Percentiles rank a stretch among this genome's conserved stretches.
phyloP scores from a whole-genome alignment of 2,329 filamentous ascomycete genomes.

The Fusarium sororula region DNA sequence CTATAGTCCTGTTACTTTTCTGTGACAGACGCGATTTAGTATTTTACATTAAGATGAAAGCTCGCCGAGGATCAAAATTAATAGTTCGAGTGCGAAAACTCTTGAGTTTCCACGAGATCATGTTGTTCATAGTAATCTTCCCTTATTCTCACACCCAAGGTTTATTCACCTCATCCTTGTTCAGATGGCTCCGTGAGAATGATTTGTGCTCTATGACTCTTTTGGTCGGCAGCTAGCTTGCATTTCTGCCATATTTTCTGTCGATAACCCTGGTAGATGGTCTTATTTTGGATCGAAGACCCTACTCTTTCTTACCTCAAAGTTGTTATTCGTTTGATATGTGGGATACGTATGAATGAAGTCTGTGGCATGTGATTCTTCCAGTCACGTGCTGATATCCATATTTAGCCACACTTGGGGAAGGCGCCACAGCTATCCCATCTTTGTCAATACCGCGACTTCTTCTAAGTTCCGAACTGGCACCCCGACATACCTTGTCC shows the following conservation, averaged over 20 bases:
- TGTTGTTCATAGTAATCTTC: slow-evolving; percentile 28
- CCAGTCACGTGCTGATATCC: background rate
- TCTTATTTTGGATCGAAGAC: background rate
- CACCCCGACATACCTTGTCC: background rate
- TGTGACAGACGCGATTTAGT: slow-evolving; percentile 3
- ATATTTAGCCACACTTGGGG: background rate
- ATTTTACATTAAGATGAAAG: background rate
- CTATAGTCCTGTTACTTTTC: slow-evolving; percentile 8
- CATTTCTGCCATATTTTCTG: background rate
- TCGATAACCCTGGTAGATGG: background rate
- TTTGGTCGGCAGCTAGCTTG: background rate
- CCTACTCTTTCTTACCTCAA: background rate
- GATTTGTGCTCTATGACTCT: background rate
- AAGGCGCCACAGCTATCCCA: background rate
- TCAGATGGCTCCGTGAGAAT: background rate
- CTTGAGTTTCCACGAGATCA: slow-evolving; percentile 13
- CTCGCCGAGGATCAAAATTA: slow-evolving; percentile 16
- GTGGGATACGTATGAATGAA: background rate
- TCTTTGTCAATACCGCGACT: background rate
- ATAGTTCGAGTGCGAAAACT: slow-evolving; percentile 15
- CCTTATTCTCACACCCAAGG: background rate
- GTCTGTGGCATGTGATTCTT: background rate
- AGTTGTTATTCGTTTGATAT: background rate
- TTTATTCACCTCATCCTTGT: background rate
- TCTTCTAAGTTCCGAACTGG: background rate